Evolutionary conservation across 805 yeast genomes (phyloP).

Genomic region (Hagleromyces aurorensis): DNA sequence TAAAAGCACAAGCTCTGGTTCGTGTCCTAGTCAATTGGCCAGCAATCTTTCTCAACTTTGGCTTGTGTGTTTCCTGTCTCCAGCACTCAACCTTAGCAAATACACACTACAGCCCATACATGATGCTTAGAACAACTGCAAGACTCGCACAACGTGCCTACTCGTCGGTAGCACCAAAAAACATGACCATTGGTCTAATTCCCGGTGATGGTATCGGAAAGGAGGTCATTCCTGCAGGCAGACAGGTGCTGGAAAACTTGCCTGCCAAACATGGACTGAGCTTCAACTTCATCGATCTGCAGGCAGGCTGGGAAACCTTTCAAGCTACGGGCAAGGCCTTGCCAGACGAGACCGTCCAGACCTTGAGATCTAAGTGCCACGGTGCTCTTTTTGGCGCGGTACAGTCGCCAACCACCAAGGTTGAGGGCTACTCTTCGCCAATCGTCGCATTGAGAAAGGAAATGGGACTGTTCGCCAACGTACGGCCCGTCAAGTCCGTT

Average conservation of each 20-base stretch:
- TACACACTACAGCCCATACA: too few relatives aligned
- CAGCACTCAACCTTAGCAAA: too few relatives aligned
- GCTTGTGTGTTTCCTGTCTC: too few relatives aligned
- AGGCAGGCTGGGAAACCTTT: constrained; percentile 93
- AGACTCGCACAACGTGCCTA: constrained; percentile 28
- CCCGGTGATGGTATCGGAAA: constrained; percentile 99
- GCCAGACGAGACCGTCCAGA: constrained; percentile 83
- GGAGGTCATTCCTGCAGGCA: constrained; percentile 97
- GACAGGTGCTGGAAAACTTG: constrained; percentile 73
- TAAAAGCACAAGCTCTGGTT: too few relatives aligned
- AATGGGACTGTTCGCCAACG: constrained; percentile 90
- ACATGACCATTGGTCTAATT: constrained; percentile 59
- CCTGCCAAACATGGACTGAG: constrained; percentile 67
- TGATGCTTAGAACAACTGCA: constrained; percentile 26
- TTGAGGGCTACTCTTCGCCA: constrained; percentile 95
- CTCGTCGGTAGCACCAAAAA: constrained; percentile 34
- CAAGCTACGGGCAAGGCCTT: constrained; percentile 91
- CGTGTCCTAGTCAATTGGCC: too few relatives aligned
- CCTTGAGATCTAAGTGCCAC: constrained; percentile 74
- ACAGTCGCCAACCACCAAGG: constrained; percentile 88
- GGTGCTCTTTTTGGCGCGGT: constrained; percentile 99
- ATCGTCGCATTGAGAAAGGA: constrained; percentile 97
- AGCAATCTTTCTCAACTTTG: too few relatives aligned
- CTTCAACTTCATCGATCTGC: constrained; percentile 79
- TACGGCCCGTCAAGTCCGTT: constrained; percentile 94